Conservation (phyloP, 768 basidiomycete species). For the Lentinula guzmanii region DNA sequence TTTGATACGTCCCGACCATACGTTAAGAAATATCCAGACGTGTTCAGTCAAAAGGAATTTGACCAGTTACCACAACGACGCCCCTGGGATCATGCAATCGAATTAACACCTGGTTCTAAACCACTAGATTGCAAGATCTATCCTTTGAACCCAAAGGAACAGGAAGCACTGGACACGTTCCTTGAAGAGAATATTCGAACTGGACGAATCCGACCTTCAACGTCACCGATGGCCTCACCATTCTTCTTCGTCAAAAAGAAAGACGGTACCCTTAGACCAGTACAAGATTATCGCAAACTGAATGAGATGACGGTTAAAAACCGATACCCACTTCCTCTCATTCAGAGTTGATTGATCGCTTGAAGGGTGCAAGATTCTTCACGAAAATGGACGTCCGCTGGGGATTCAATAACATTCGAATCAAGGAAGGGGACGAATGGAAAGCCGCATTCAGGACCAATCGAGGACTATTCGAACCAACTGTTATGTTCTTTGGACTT, state of each 20-base stretch:
- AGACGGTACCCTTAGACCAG: too few species aligned
- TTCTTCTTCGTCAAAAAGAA: conserved; percentile 20
- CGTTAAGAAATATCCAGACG: too few species aligned
- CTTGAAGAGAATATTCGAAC: too few species aligned
- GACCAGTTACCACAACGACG: too few species aligned
- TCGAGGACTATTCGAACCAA: conserved; percentile 31
- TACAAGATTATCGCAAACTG: conserved; percentile 19
- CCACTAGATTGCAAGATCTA: too few species aligned
- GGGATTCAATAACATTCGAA: too few species aligned
- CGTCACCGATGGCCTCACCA: conserved; percentile 7
- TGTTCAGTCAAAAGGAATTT: too few species aligned
- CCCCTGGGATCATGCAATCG: too few species aligned
- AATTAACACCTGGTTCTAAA: too few species aligned
- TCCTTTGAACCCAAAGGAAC: too few species aligned
- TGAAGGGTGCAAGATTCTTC: conserved; percentile 20
- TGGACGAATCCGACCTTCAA: not conserved
- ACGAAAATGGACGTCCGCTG: conserved; percentile 34
- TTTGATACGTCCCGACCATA: too few species aligned
- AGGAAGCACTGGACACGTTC: too few species aligned
- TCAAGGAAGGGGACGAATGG: conserved; percentile 35
- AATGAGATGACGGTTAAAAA: conserved; percentile 27
- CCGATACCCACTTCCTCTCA: conserved; percentile 26
- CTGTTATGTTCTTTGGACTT: conserved; percentile 37
- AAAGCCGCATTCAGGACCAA: conserved; percentile 36
- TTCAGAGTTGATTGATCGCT: conserved; percentile 24